Evolutionary conservation across 2,329 filamentous ascomycete genomes (phyloP).

Genomic region (Fusarium virguliforme): DNA sequence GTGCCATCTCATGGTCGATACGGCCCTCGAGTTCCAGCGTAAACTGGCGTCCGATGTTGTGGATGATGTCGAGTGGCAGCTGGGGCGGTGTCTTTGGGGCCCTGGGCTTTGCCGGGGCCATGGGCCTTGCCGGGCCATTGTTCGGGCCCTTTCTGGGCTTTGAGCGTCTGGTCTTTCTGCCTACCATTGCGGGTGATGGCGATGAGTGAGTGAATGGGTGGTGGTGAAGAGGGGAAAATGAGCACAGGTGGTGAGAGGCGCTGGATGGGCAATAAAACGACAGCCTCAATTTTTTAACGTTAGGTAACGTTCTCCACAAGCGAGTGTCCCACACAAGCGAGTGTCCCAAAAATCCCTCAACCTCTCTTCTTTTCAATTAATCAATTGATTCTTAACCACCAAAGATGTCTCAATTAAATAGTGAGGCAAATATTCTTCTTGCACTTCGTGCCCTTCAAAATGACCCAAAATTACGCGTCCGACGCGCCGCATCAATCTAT

Average conservation of each 20-base stretch:
- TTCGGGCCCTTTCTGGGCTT: not conserved
- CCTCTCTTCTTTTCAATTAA: no score
- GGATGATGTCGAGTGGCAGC: constrained; percentile 37
- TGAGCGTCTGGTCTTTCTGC: not conserved
- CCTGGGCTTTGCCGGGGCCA: not conserved
- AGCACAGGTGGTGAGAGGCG: not conserved
- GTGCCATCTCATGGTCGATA: not conserved
- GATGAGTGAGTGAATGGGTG: not conserved
- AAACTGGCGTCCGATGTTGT: constrained; percentile 26
- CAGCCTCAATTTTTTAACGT: not conserved
- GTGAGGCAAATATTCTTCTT: no score
- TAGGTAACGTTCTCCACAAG: no score
- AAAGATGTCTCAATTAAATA: no score
- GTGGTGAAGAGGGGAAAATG: constrained; percentile 6
- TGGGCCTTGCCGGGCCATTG: not conserved
- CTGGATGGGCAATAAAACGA: not conserved
- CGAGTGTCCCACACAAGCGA: no score
- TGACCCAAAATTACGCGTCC: no score
- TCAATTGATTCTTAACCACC: no score
- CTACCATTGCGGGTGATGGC: not conserved
- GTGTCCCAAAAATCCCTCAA: no score
- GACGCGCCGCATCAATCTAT: no score
- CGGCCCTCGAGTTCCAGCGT: not conserved
- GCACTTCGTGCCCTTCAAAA: no score
- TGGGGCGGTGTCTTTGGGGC: not conserved